These are phyloP conservation scores for Metschnikowia corniflorae DNA, from an alignment of 805 yeast genomes.

Conservation along the genomic window DNA sequence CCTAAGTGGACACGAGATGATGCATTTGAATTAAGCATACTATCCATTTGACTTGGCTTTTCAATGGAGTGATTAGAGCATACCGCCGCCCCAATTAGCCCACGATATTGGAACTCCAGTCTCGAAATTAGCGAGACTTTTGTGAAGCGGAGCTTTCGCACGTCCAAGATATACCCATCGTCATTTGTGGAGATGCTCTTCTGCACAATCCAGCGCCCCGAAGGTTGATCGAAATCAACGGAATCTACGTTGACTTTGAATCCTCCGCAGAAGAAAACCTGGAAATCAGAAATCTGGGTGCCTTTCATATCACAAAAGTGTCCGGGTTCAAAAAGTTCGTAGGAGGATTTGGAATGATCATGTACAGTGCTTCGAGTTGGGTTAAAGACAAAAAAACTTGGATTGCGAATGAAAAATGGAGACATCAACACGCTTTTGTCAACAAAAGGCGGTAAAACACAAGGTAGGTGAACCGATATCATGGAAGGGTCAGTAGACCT, in stretches of 20 bases:
- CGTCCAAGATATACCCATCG: slow-evolving; percentile 59
- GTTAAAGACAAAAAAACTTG: slow-evolving; percentile 26
- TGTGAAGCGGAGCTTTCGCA: slow-evolving; percentile 44
- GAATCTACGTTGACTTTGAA: slow-evolving; percentile 38
- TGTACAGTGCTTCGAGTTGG: slow-evolving; percentile 31
- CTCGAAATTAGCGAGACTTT: slow-evolving; percentile 32
- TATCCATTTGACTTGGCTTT: background rate
- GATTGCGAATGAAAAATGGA: slow-evolving; percentile 42
- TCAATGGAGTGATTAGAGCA: slow-evolving; percentile 8
- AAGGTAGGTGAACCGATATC: slow-evolving; percentile 37
- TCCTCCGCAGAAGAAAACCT: slow-evolving; percentile 69
- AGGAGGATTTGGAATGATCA: slow-evolving; percentile 22
- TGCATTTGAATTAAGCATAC: no score
- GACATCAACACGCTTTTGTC: slow-evolving; percentile 34
- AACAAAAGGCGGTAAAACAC: slow-evolving; percentile 38
- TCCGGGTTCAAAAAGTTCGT: slow-evolving; percentile 45
- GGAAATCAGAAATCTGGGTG: slow-evolving; percentile 50
- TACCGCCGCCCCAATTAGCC: slow-evolving; percentile 34
- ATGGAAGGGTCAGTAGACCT: slow-evolving; percentile 23
- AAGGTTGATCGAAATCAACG: slow-evolving; percentile 20
- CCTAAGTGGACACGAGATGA: no score
- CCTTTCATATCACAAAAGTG: slow-evolving; percentile 48
- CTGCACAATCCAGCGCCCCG: slow-evolving; percentile 36
- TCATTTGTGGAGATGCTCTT: slow-evolving; percentile 48
- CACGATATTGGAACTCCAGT: slow-evolving; percentile 18